phyloP scores from a whole-genome alignment of 179 eudicot genomes.

The Nepenthes alata region DNA sequence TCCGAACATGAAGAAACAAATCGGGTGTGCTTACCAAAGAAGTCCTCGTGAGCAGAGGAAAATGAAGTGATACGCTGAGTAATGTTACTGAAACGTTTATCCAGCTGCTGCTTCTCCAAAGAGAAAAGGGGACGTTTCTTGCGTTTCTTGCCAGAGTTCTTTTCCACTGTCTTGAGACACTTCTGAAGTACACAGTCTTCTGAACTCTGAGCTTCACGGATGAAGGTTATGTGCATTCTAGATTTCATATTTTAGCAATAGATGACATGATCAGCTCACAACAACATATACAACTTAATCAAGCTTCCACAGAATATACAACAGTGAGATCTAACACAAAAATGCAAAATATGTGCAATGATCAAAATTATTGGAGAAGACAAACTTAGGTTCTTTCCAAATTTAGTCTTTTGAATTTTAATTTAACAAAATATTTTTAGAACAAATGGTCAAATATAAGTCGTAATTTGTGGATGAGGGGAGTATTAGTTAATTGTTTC shows the following conservation, averaged over 20 bases:
- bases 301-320: no score
- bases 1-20: conserved; percentile 60
- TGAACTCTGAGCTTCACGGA: conserved; percentile 32
- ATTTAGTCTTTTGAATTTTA: no score
- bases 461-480: no score
- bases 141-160: conserved; percentile 11
- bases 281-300: no score
- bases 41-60: conserved; percentile 34
- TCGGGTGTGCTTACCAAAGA: conserved; percentile 46
- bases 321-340: no score
- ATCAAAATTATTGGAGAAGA: no score
- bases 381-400: no score
- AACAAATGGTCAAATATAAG: no score
- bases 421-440: no score
- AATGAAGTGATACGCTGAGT: conserved; percentile 49
- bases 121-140: conserved; percentile 48
- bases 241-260: not conserved
- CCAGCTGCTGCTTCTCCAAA: conserved; percentile 48
- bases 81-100: conserved; percentile 48
- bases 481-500: no score
- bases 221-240: conserved; percentile 45
- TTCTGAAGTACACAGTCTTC: conserved; percentile 28
- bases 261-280: not conserved
- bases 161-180: conserved; percentile 18
- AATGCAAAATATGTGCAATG: no score